phyloP scores from a whole-genome alignment of 352 stramenopile genomes.

The Globisporangium lucens region DNA sequence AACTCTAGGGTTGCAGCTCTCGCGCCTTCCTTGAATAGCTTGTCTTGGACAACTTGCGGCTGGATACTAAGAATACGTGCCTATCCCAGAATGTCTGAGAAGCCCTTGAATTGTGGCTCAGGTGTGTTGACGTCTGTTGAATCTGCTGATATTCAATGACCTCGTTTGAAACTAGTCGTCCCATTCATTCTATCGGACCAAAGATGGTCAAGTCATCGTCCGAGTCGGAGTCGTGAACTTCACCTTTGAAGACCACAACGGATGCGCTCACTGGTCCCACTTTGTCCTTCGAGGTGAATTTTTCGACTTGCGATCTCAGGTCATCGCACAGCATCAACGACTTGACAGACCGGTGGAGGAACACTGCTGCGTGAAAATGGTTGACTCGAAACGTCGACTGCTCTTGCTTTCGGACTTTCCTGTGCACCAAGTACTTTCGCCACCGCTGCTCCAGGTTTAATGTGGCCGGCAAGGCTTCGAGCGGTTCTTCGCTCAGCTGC shows the following conservation, averaged over 20 bases:
- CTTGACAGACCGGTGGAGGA: constrained; percentile 51
- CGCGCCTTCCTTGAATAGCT: neutral
- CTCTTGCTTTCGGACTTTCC: constrained; percentile 57
- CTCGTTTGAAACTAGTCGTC: no score
- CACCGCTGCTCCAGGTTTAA: constrained; percentile 61
- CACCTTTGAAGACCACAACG: neutral
- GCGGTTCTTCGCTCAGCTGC: constrained; percentile 50
- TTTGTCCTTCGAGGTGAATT: constrained; percentile 20
- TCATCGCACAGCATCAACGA: constrained; percentile 49
- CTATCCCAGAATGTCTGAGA: neutral
- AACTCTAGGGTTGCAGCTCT: neutral
- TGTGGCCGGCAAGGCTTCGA: constrained; percentile 40
- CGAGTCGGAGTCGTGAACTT: neutral
- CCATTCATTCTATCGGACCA: neutral
- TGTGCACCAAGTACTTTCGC: constrained; percentile 43
- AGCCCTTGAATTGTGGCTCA: neutral
- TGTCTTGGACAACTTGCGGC: neutral
- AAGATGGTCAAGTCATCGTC: constrained; percentile 10
- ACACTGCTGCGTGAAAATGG: constrained; percentile 43
- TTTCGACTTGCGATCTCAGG: constrained; percentile 39
- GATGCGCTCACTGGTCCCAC: neutral
- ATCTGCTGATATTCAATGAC: no score
- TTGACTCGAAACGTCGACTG: constrained; percentile 47
- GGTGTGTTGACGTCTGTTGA: neutral
- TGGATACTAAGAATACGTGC: neutral